Base-by-base conservation (phyloP, 371 early-diverging fungal species). In the Thermomucor indicae-seudaticae region DNA sequence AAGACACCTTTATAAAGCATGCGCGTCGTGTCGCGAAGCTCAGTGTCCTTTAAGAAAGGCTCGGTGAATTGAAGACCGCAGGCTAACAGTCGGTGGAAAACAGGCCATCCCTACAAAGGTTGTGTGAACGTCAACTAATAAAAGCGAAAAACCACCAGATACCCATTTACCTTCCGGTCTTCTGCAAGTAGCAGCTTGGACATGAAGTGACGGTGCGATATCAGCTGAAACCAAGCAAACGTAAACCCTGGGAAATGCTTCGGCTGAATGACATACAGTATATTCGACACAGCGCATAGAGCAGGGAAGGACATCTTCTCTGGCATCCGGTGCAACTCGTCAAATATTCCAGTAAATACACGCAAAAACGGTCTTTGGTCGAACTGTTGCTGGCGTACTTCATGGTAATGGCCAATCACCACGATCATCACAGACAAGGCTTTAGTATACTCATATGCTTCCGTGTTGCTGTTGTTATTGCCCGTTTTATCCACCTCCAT, bases 211-310 rank as follows among this genome's bases (percentile, higher is more conserved):
- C 96, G 79, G 61, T 98, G 96, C 6, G 94, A 90, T 23, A 95
- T 86, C 46, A 98, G 72, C 54, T 90, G 86, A 27, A 97, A 71
- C 99, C 99, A 98, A n/a, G 91, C 90, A 70, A 95, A 96, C 6
- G 91, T 84, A 61, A 97, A 97, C 17, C 95, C 96, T 34, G 98
- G 96, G 49, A 95, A 81, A 53, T 86, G 80, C n/a, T 78, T 62
- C 7, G 49, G 49, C 6, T 49, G 49, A 29, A 49, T 25, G 0
- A 32, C 32, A 29, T 49, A 32, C 59, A 98, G 81, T 7, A 92
- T 84, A 49, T 92, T 89, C 58, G 89, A 82, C 45, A 91, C 72
- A 16, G 87, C 73, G 17, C 78, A 81, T 47, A 90, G 62, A 41
- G 89, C 76, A 47, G 86, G 85, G 57, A 84, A 79, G 56, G 88